Conservation (phyloP, 768 basidiomycete species). For the Lactarius pseudohatsudake region DNA sequence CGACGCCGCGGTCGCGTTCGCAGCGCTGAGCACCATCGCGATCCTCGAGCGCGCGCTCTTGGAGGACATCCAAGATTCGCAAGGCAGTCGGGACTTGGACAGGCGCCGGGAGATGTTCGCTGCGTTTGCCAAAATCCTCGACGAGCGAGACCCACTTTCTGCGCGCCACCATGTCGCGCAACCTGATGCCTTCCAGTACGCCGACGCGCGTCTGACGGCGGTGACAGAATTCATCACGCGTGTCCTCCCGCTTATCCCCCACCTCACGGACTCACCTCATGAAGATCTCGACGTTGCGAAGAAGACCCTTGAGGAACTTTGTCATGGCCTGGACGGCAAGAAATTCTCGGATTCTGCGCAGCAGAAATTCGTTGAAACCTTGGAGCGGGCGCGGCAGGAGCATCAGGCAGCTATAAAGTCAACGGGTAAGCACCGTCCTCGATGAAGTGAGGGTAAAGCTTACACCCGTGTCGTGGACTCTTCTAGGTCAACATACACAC, state of each 20-base stretch:
- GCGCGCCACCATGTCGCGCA: not conserved
- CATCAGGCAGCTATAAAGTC: not conserved
- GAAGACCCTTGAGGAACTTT: conserved; percentile 7
- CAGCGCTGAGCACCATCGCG: conserved; percentile 7
- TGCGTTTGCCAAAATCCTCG: not conserved
- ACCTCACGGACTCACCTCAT: not conserved
- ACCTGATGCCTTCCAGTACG: not conserved
- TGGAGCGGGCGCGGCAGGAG: not conserved
- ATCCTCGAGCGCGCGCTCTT: conserved; percentile 4
- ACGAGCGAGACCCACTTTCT: not conserved
- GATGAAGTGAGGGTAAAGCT: not conserved
- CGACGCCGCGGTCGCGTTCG: conserved; percentile 11
- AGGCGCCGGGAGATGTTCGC: not conserved
- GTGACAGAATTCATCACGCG: conserved; percentile 7
- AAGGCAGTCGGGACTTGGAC: not conserved
- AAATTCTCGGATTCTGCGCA: conserved; percentile 6
- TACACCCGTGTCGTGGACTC: not conserved
- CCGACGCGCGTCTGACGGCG: conserved; percentile 4
- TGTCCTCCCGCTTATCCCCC: conserved; percentile 1
- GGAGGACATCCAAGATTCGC: not conserved
- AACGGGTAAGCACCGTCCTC: not conserved
- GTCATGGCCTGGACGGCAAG: not conserved
- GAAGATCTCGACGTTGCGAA: conserved; percentile 11
- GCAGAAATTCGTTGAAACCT: not conserved
- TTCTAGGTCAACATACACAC: not conserved